Base-by-base conservation (phyloP, 2,329 filamentous ascomycete species). In the Penicillium sp. region DNA sequence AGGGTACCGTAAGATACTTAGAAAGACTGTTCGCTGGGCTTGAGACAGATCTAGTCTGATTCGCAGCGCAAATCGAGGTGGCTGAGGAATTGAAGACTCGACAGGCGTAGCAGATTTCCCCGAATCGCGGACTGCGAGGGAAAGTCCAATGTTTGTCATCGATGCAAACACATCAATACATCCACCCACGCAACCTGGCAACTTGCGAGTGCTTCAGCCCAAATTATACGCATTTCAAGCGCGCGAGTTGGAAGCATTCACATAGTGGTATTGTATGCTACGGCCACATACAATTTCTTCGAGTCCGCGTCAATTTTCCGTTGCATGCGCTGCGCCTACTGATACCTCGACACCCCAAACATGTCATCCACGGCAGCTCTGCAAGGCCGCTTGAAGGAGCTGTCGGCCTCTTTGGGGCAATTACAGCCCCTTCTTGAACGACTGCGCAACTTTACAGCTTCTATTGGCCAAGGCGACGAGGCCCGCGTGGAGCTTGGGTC, bases 401-500 rank as follows among this genome's bases (percentile, higher is more conserved):
- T 86, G 15, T 80, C 79, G 15, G 76, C 81, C 47, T 71, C 77
- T 16, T 74, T 85, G 53, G 81, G 78, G 62, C 70, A 78, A 36
- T 79, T 78, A 4, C 75, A 80, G 26, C 75, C 77, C 42, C 78
- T 85, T 33, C 81, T 86, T 49, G 74, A 79, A 49, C 78, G 82
- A 33, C 71, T 86, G 16, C 74, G 79, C 58, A 83, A 79, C 68
- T 79, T 86, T 66, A 86, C 67, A 72, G 85, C 74, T 75, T 87
- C 74, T 74, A 85, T 78, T 10, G 74, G 79, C 70, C 65, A 88
- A 81, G 78, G 88, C 79, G 74, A 86, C 77, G 80, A 84, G 57
- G 78, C 79, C 6, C 84, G 87, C 51, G 71, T 86, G 18, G 91
- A 96, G 73, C 81, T 96, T 31, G 84, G 85, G 59, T 79, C 83